These are phyloP conservation scores for Nicotiana tomentosiformis DNA, from an alignment of 257 asterid species.

Conservation along the genomic window DNA sequence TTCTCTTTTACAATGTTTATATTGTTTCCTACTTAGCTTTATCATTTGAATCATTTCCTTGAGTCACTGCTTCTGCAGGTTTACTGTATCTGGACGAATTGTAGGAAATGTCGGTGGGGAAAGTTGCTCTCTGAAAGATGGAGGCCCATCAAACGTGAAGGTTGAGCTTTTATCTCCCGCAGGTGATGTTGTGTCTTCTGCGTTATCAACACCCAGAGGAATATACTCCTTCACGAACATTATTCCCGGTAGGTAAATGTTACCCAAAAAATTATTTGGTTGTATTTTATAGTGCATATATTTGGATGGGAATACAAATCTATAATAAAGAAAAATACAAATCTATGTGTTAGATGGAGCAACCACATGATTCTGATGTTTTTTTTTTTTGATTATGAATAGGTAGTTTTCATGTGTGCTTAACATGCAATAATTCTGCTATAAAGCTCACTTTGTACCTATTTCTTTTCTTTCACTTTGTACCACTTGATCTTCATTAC, in stretches of 20 bases:
- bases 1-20: neutral
- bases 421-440: slow-evolving; percentile 1
- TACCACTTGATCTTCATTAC: slow-evolving; percentile 21
- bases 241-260: slow-evolving; percentile 51
- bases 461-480: neutral
- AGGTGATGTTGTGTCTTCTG: slow-evolving; percentile 69
- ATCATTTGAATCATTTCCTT: slow-evolving; percentile 6
- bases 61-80: slow-evolving; percentile 43
- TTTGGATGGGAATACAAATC: neutral
- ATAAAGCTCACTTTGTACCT: neutral
- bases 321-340: neutral
- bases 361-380: neutral
- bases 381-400: neutral
- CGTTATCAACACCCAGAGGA: slow-evolving; percentile 67
- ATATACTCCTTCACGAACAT: slow-evolving; percentile 62
- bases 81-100: slow-evolving; percentile 69
- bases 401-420: neutral
- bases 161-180: slow-evolving; percentile 66
- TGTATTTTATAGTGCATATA: slow-evolving; percentile 17
- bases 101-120: slow-evolving; percentile 84
- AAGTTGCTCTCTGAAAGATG: slow-evolving; percentile 56
- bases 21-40: neutral
- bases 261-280: slow-evolving; percentile 12
- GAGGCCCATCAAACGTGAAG: slow-evolving; percentile 80
- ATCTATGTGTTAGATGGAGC: neutral